Conservation (phyloP, 805 yeast species). For the Kockiozyma suomiensis region DNA sequence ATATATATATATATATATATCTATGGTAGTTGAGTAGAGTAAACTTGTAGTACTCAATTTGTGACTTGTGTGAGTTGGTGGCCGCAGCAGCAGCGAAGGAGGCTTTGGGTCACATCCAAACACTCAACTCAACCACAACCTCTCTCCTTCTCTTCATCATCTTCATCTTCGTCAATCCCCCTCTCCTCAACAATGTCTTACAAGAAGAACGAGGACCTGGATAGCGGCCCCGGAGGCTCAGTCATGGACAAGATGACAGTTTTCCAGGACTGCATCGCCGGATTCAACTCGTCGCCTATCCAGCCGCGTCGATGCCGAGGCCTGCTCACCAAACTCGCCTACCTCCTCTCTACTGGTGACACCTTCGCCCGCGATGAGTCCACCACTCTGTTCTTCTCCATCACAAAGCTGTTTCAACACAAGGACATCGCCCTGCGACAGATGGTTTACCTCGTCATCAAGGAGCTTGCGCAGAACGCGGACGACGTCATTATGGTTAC, state of each 20-base stretch:
- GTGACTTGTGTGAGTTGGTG: too few species aligned
- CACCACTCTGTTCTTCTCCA: slow-evolving; percentile 88
- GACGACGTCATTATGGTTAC: slow-evolving; percentile 97
- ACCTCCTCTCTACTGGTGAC: slow-evolving; percentile 84
- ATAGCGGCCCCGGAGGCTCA: slow-evolving; percentile 51
- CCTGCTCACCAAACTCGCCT: slow-evolving; percentile 77
- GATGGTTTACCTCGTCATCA: slow-evolving; percentile 89
- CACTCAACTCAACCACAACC: neutral
- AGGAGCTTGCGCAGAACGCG: slow-evolving; percentile 81
- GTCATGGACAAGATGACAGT: slow-evolving; percentile 95
- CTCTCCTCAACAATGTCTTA: slow-evolving; percentile 64
- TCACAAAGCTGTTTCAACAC: slow-evolving; percentile 93
- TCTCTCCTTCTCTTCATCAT: neutral
- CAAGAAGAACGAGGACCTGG: slow-evolving; percentile 80
- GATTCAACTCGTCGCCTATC: slow-evolving; percentile 88
- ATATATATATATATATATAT: neutral
- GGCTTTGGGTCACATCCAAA: neutral
- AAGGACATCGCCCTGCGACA: slow-evolving; percentile 85
- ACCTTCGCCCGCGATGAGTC: slow-evolving; percentile 86
- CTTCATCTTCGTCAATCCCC: neutral
- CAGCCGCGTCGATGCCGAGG: slow-evolving; percentile 84
- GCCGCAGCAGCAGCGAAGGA: neutral
- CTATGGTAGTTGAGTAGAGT: neutral
- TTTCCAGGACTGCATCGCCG: slow-evolving; percentile 90
- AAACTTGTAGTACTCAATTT: too few species aligned